Evolutionary conservation across 768 basidiomycete species (phyloP), one percentile per base, ranked within the genome.

Genomic region (Boletus rubroflammeus): DNA sequence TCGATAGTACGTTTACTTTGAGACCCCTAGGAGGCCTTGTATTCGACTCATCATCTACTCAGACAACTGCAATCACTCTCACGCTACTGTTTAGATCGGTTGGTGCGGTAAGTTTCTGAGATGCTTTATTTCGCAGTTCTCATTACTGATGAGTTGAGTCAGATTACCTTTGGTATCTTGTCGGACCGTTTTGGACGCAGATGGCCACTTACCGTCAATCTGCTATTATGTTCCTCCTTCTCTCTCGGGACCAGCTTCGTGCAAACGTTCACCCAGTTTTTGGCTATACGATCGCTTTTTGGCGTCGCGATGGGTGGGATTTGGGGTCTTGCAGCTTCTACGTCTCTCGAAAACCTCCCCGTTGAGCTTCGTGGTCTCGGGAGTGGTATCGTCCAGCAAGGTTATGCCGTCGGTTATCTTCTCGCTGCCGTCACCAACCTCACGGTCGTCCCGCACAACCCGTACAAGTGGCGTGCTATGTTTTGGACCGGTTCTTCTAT

Each of bases 131-230:
- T 50, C 17, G 26, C 26, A 9, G 0, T 26, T 23, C 28, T 50
- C 21, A 40, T 10, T 38, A 35, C 42, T 44, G 29, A 52, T 25
- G n/a, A n/a, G 28, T 31, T 17, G 28, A 41, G 50, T 4, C n/a
- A 73, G 74, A 45, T 91, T 45, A 70, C 92, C 57, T 94, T 97
- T 60, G 93, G 93, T 44, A 68, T 93, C 46, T 59, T 87, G 26
- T 90, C 88, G 3, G 96, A 97, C 68, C 83, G 95, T 4, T 97
- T 76, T 69, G 95, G 95, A 0, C 81, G 94, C 43, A 95, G 94
- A 76, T 98, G 92, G 93, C 93, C 94, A 2, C 78, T 95, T 9
- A 83, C 95, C 19, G 57, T 62, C 63, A 94, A 94, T 66, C 75
- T 95, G 19, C 51, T 92, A 32, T 67, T 93, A 44, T 81, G 93